A percentile compares a stretch with the other conserved stretches of the same genome.
Evolutionary conservation across 2,329 filamentous ascomycete species (phyloP).

Genomic region (Berkeleyomyces basicola): DNA sequence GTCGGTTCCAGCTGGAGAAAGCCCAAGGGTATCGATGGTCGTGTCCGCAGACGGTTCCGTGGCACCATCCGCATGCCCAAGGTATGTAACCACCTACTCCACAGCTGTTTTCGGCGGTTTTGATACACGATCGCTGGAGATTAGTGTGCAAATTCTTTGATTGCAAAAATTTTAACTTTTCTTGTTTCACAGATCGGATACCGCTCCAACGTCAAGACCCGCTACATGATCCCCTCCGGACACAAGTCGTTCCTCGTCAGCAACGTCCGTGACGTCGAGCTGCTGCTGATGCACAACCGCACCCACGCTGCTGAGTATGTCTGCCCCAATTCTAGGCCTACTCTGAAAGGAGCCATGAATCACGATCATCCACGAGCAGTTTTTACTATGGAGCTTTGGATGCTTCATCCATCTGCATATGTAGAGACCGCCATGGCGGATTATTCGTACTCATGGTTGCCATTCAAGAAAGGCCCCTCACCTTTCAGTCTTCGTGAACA

Average conservation of each 20-base stretch:
- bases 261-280: conserved; percentile 90
- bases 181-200: conserved; percentile 64
- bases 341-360: neutral
- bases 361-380: neutral
- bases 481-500: neutral
- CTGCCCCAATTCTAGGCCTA: neutral
- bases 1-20: conserved; percentile 89
- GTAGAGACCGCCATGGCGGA: neutral
- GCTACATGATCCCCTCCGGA: conserved; percentile 95
- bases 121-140: neutral
- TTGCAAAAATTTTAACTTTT: neutral
- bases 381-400: neutral
- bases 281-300: conserved; percentile 99
- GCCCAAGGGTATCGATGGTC: conserved; percentile 99
- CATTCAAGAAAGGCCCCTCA: neutral
- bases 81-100: conserved; percentile 42
- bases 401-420: neutral
- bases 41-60: conserved; percentile 93
- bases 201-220: conserved; percentile 98
- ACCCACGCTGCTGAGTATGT: conserved; percentile 97
- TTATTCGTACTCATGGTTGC: neutral
- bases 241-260: conserved; percentile 99
- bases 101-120: neutral
- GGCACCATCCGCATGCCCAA: conserved; percentile 93
- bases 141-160: neutral